Evolutionary conservation across 106 monocot species (phyloP).

Genomic region (Dioscorea zingiberensis): DNA sequence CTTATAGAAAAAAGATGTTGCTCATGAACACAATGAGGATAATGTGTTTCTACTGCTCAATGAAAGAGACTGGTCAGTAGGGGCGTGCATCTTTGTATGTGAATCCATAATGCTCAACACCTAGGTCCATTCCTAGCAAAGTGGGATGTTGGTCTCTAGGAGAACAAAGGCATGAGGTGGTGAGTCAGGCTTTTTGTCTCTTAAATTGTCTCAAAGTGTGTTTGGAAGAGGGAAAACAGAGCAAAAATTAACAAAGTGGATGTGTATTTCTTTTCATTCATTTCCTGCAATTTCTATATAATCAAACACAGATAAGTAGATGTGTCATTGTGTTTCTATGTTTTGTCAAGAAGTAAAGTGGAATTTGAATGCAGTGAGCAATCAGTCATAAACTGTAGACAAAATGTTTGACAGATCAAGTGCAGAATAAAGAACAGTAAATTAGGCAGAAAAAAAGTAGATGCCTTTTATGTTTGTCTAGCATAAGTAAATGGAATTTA

Average conservation of each 20-base stretch:
- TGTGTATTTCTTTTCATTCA: neutral
- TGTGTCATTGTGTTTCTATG: neutral
- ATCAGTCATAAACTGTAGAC: too few species aligned
- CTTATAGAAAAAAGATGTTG: slow-evolving; percentile 3
- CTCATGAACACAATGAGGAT: neutral
- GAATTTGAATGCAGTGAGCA: too few species aligned
- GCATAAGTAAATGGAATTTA: too few species aligned
- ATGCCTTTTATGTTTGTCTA: too few species aligned
- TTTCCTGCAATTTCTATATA: neutral
- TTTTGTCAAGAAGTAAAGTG: too few species aligned
- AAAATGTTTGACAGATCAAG: too few species aligned
- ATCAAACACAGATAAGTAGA: neutral
- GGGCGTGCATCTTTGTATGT: neutral
- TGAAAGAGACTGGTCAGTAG: neutral
- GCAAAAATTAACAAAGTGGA: neutral
- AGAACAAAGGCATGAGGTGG: neutral
- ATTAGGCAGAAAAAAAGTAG: too few species aligned
- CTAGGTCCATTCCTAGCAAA: neutral
- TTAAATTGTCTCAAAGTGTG: too few species aligned
- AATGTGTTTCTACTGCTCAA: neutral
- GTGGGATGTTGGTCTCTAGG: neutral
- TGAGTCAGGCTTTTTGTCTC: neutral
- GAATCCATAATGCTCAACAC: neutral
- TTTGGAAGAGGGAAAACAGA: too few species aligned
- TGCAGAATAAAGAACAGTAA: too few species aligned